Conservation (phyloP, 2,329 filamentous ascomycete species). For the Talaromyces sp. region DNA sequence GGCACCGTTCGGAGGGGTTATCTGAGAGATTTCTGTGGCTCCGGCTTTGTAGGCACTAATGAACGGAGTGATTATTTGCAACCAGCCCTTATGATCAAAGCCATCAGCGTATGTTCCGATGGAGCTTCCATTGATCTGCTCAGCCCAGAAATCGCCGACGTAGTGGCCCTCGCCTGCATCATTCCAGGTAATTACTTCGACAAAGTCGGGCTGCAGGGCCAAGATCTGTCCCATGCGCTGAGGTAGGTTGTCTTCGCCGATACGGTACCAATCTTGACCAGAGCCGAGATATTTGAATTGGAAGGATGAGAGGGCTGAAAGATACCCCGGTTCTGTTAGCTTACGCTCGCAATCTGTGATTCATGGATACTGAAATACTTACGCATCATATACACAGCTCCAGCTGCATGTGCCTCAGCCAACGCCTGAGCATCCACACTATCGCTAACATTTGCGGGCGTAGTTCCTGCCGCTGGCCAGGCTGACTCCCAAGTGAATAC, state of each 20-base stretch:
- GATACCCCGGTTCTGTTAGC: background rate
- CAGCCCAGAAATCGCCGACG: slow-evolving; percentile 10
- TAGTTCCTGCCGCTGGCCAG: slow-evolving; percentile 8
- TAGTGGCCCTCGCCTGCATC: slow-evolving; percentile 15
- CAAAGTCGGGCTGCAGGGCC: slow-evolving; percentile 10
- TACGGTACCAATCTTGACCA: slow-evolving; percentile 11
- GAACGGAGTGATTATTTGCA: slow-evolving; percentile 7
- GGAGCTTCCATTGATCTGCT: slow-evolving; percentile 3
- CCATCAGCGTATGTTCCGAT: slow-evolving; percentile 7
- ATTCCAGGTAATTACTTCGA: slow-evolving; percentile 15
- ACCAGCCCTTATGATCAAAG: slow-evolving; percentile 12
- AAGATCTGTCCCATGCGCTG: slow-evolving; percentile 7
- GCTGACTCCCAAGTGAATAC: slow-evolving; percentile 11
- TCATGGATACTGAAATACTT: background rate
- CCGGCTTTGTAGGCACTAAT: slow-evolving; percentile 12
- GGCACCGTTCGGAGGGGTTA: background rate
- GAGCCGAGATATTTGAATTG: slow-evolving; percentile 13
- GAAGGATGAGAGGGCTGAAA: slow-evolving; percentile 6
- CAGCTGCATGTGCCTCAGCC: slow-evolving; percentile 1
- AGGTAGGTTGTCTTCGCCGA: slow-evolving; percentile 9
- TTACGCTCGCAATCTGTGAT: background rate
- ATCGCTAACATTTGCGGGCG: slow-evolving; percentile 1
- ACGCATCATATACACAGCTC: slow-evolving; percentile 14
- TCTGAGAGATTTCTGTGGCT: background rate
- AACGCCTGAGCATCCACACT: background rate